Percentiles rank a stretch among this genome's conserved stretches.
phyloP scores from a whole-genome alignment of 257 asterid species.

The Gardenia jasminoides region DNA sequence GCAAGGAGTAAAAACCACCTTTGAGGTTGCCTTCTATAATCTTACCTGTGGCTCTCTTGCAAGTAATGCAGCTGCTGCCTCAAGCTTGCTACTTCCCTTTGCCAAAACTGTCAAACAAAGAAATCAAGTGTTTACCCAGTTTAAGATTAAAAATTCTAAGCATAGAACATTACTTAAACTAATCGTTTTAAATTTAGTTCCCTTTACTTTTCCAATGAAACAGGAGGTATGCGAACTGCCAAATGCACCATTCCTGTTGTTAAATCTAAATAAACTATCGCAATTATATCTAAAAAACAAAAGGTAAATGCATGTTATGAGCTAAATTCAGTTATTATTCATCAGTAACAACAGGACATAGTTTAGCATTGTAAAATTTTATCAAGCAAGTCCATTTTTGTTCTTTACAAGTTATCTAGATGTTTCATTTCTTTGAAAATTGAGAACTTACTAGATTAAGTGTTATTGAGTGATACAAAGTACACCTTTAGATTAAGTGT shows the following conservation, averaged over 20 bases:
- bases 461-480: background rate
- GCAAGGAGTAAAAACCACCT: background rate
- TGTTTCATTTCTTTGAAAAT: background rate
- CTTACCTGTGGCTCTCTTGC: slow-evolving; percentile 70
- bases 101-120: slow-evolving; percentile 59
- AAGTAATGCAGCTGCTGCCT: slow-evolving; percentile 63
- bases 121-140: background rate
- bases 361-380: background rate
- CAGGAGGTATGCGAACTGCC: background rate
- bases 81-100: slow-evolving; percentile 63
- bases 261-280: too few relatives aligned
- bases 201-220: background rate
- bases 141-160: background rate
- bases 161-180: too few relatives aligned
- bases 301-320: background rate
- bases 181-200: background rate
- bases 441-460: background rate
- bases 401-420: background rate
- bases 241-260: background rate
- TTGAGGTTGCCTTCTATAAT: slow-evolving; percentile 10
- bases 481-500: background rate
- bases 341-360: background rate
- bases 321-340: background rate
- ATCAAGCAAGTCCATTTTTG: background rate
- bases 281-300: background rate